Percentiles rank a stretch among this genome's conserved stretches.
These are phyloP conservation scores for Cutaneotrichosporon arboriforme DNA, from an alignment of 1,284 basidiomycete species.

Conservation along the genomic window DNA sequence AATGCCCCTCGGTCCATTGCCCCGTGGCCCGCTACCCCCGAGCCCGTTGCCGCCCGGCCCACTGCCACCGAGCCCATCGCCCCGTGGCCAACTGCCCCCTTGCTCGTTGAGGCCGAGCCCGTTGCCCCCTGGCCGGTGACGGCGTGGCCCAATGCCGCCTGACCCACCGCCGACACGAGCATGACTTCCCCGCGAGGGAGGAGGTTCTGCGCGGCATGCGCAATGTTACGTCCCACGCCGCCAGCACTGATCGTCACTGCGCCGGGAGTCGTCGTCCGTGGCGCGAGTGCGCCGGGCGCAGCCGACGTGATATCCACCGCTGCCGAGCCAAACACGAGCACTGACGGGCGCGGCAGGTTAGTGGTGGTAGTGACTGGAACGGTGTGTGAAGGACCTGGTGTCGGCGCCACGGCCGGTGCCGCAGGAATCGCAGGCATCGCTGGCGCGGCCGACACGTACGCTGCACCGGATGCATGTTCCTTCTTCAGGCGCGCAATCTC, in stretches of 20 bases:
- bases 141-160: not conserved
- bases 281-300: conserved; percentile 33
- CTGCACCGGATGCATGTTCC: conserved; percentile 26
- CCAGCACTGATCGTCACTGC: conserved; percentile 68
- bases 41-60: conserved; percentile 18
- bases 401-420: not conserved
- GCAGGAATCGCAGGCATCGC: not conserved
- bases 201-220: conserved; percentile 63
- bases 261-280: conserved; percentile 74
- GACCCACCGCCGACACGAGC: conserved; percentile 50
- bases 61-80: no score
- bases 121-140: no score
- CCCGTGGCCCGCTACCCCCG: no score
- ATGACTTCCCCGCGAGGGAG: conserved; percentile 31
- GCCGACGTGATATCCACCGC: conserved; percentile 78
- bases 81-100: no score
- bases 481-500: conserved; percentile 60
- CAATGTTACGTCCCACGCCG: conserved; percentile 90
- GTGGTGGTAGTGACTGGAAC: not conserved
- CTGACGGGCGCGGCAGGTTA: conserved; percentile 26
- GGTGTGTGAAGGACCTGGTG: no score
- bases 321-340: conserved; percentile 73
- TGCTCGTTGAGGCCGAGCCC: not conserved
- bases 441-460: conserved; percentile 10
- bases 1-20: no score